A percentile compares a stretch with the other conserved stretches of the same genome.
phyloP scores from a whole-genome alignment of 2,329 filamentous ascomycete genomes.

The Ascochyta rabiei region DNA sequence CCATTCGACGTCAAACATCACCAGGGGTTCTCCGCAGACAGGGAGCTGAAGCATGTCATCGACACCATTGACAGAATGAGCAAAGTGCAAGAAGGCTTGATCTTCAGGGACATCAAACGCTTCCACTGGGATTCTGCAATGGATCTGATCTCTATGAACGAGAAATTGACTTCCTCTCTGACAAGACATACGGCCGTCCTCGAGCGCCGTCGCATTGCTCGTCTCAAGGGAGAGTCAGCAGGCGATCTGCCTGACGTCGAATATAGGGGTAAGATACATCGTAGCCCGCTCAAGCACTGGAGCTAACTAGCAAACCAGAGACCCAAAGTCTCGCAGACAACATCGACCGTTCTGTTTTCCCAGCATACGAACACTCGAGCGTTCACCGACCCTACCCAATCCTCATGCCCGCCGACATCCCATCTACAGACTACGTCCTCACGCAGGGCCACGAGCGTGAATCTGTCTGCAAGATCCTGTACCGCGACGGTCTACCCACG shows the following conservation, averaged over 20 bases:
- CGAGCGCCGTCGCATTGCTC: slow-evolving; percentile 41
- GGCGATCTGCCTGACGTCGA: slow-evolving; percentile 27
- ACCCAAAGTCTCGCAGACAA: slow-evolving; percentile 33
- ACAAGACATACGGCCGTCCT: slow-evolving; percentile 41
- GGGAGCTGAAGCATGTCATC: slow-evolving; percentile 37
- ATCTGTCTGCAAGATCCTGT: slow-evolving; percentile 18
- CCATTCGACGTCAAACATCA: slow-evolving; percentile 40
- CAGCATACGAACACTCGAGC: slow-evolving; percentile 23
- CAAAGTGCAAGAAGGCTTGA: slow-evolving; percentile 28
- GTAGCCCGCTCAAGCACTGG: not conserved
- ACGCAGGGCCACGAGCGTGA: slow-evolving; percentile 15
- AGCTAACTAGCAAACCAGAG: slow-evolving; percentile 25
- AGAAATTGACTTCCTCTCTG: slow-evolving; percentile 33
- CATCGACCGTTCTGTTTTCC: slow-evolving; percentile 35
- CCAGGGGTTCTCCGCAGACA: slow-evolving; percentile 36
- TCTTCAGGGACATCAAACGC: slow-evolving; percentile 33
- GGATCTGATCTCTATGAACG: slow-evolving; percentile 32
- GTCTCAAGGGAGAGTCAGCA: slow-evolving; percentile 33
- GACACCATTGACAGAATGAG: slow-evolving; percentile 39
- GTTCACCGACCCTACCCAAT: slow-evolving; percentile 8
- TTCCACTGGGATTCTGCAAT: slow-evolving; percentile 40
- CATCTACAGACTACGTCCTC: slow-evolving; percentile 16
- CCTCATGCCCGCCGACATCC: slow-evolving; percentile 23
- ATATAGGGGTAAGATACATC: slow-evolving; percentile 24
- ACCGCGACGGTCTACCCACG: slow-evolving; percentile 13